Evolutionary conservation across 2,329 filamentous ascomycete genomes (phyloP), one percentile per base, ranked within the genome.

Genomic region (Xylaria sp.): DNA sequence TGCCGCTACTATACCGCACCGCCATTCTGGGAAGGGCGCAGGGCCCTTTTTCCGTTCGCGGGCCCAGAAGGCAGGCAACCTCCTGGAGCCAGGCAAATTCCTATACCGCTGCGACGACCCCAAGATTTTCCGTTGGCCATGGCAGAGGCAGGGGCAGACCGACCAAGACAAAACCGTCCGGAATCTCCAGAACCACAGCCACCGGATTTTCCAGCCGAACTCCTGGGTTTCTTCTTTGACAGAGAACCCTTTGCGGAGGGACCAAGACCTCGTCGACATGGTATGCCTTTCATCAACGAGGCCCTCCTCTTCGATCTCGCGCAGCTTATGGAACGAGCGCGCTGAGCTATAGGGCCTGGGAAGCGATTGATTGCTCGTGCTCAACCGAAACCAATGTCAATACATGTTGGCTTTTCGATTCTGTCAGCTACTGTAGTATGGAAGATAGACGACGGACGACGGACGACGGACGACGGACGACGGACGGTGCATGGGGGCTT

Each of bases 1-100:
- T 81, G 79, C 29, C 63, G 39, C 5, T 74, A 76, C 51, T 63
- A 67, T 50, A 54, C 64, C 2, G 69, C 71, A 36, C 72, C 74
- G 17, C 75, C 73, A 0, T 70, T 69, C 50, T 74, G 73, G 66
- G 74, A 76, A 59, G 71, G 73, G 33, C 70, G 69, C 6, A 66
- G 70, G 20, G 72, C 69, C 3, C 71, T 74, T 25, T 67, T 72
- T 61, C 72, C 62, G 11, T 68, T 69, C 20, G 25, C 66, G 3
- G 38, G 47, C n/a, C 25, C 25, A 5, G 36, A 25, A 10, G 63
- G 53, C 22, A 38, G 33, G 39, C 49, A 22, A 20, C 45, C 31
- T 29, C 44, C 20, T n/a, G 22, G 45, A 39, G 33, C 10, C 3
- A 54, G 50, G 29, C 29, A 4, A 15, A 10, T 13, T 22, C 31